Conservation (phyloP, 305 asterid genomes). For the Coffea humblotiana region DNA sequence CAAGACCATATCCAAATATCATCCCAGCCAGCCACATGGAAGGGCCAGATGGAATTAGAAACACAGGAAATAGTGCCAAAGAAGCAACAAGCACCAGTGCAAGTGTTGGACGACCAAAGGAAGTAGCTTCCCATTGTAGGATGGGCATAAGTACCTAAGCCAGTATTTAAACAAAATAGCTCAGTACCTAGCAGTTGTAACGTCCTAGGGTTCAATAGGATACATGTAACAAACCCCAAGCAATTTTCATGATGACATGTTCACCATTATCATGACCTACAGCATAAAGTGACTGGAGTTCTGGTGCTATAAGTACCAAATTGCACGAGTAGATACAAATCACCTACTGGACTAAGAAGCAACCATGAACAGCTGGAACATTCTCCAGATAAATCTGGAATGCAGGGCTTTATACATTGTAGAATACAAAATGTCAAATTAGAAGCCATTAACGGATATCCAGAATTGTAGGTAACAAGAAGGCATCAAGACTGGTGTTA, state of each 20-base stretch:
- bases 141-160: conserved; percentile 56
- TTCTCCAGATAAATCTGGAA: neutral
- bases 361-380: neutral
- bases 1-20: conserved; percentile 80
- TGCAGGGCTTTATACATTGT: neutral
- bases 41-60: conserved; percentile 73
- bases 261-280: neutral
- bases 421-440: neutral
- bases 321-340: neutral
- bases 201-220: neutral
- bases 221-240: neutral
- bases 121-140: conserved; percentile 72
- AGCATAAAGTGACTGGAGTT: neutral
- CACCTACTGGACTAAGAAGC: neutral
- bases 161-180: conserved; percentile 17
- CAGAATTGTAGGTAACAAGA: neutral
- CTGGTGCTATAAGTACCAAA: neutral
- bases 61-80: conserved; percentile 65
- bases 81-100: conserved; percentile 72
- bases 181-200: conserved; percentile 4
- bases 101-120: conserved; percentile 68
- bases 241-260: neutral
- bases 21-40: conserved; percentile 91
- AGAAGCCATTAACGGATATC: neutral
- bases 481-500: neutral